These are phyloP conservation scores for Imleria badia DNA, from an alignment of 768 basidiomycete genomes.

Conservation along the genomic window DNA sequence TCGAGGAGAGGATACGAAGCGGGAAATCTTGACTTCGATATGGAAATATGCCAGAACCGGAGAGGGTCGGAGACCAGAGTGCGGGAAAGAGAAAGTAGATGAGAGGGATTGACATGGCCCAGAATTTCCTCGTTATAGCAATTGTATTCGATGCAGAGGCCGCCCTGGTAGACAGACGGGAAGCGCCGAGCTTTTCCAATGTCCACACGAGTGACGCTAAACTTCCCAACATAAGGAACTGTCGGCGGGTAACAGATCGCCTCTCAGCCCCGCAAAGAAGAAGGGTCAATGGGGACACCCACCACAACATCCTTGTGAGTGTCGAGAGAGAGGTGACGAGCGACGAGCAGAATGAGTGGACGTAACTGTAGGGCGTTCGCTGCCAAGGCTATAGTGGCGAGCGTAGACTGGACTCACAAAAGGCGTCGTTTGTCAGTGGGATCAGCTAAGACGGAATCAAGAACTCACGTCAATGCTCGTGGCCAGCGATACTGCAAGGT, in stretches of 20 bases:
- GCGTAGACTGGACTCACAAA: conserved; percentile 13
- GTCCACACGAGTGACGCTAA: conserved; percentile 14
- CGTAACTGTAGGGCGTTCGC: conserved; percentile 28
- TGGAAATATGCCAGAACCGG: conserved; percentile 48
- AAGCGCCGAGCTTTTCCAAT: neutral
- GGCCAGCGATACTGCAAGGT: conserved; percentile 48
- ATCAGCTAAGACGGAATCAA: neutral
- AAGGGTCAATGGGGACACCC: neutral
- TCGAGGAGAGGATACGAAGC: conserved; percentile 65
- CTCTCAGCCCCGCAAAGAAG: conserved; percentile 2
- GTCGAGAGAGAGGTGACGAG: conserved; percentile 20
- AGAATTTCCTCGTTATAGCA: conserved; percentile 2
- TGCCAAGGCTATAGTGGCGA: conserved; percentile 26
- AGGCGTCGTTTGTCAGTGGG: neutral
- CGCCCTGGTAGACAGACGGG: neutral
- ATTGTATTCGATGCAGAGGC: neutral
- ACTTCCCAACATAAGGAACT: conserved; percentile 29
- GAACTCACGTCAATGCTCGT: conserved; percentile 40
- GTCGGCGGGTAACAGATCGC: neutral
- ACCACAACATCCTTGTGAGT: conserved; percentile 22
- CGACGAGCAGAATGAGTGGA: conserved; percentile 17
- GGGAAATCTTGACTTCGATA: conserved; percentile 54
- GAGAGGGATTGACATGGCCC: conserved; percentile 21
- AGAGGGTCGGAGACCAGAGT: conserved; percentile 57
- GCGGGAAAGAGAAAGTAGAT: conserved; percentile 39